Evolutionary conservation across 1,284 basidiomycete genomes (phyloP), one percentile per base, ranked within the genome.

Genomic region (Apiotrichum veenhuisii): DNA sequence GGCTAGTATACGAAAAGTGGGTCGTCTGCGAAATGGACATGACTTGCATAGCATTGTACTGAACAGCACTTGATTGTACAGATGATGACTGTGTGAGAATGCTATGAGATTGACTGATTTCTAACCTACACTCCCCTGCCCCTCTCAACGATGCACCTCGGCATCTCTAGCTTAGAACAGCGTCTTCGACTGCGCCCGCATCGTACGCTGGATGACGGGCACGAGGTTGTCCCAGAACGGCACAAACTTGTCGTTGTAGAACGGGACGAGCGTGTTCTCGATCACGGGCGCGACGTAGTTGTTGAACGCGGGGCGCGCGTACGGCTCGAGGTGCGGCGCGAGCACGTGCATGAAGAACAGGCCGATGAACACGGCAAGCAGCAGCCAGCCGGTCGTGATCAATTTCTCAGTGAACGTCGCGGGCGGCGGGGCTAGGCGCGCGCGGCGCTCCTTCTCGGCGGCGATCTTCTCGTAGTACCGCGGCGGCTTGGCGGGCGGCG

Each of bases 391-490:
- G n/a, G 51, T 20, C 17, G 40, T 42, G 14, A 48, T 26, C 5
- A 22, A 14, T 14, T 26, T 34, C 42, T 57, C 38, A 22, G 26
- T 11, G 14, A 52, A 38, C 8, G 44, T 27, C 8, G 25, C 30
- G 36, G 48, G 49, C 12, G 55, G 55, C 27, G 46, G 25, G 14
- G 46, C 46, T n/a, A 54, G 59, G n/a, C n/a, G 18, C 27, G 12
- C 5, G 48, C 48, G 59, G 41, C 42, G 56, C 44, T 55, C 30
- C 3, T 37, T 40, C 43, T 64, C 61, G 14, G 52, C 41, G 53
- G 58, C 52, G 18, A 43, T 27, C 38, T 52, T 57, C 60, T 64
- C 65, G 41, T 52, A 65, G 58, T 64, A 67, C 44, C 64, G 57
- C 50, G 59, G 52, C 46, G 57, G 55, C 34, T 15, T 25, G 14